Base-by-base conservation (phyloP, 148 eudicot species). In the Linanthus parryae region DNA sequence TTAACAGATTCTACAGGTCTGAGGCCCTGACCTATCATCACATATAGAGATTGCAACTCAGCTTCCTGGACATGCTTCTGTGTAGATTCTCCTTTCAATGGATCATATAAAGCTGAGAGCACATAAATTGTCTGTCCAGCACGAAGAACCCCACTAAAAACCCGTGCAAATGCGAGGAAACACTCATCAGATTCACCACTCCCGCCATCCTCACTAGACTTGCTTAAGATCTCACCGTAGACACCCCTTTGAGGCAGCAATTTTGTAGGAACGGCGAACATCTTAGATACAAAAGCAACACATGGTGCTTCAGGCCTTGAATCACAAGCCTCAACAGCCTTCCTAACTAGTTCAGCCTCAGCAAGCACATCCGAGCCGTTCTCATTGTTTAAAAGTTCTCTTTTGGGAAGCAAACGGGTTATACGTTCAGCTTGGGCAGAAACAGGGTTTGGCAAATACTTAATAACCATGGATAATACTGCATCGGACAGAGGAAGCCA, bases 1-100 rank as follows among this genome's bases (percentile, higher is more conserved):
- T 56, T 84, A 11, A 63, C 98, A 58, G 71, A 72, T 8, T 71
- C 40, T 24, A 87, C 90, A 14, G 87, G 94, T 54, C 26, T 69
- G 33, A 84, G 59, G 18, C 98, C 96, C 60, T 81, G 95, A 47
- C 98, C 98, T 90, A 83, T 87, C 98, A 91, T 91, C 33, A 87
- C 58, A 65, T 91, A 91, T 49, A 91, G 30, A 0, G 98, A 81
- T 40, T 81, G 84, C 57, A 87, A 50, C 65, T 83, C 85, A 3
- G 83, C 94, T 69, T 73, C 98, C 47, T 92, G 98, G 27, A 87
- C 48, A 72, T 91, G 85, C 73, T 91, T 91, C 44, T 85, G 95
- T 45, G 56, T 41, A 3, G 74, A 64, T 52, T 83, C 96, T 35
- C 57, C 75, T 50, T 81, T 87, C 55, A 84, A 53, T 10, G 98